Evolutionary conservation across 345 rosid genomes (phyloP), one percentile per base, ranked within the genome.

Genomic region (Sisymbrium altissimum): DNA sequence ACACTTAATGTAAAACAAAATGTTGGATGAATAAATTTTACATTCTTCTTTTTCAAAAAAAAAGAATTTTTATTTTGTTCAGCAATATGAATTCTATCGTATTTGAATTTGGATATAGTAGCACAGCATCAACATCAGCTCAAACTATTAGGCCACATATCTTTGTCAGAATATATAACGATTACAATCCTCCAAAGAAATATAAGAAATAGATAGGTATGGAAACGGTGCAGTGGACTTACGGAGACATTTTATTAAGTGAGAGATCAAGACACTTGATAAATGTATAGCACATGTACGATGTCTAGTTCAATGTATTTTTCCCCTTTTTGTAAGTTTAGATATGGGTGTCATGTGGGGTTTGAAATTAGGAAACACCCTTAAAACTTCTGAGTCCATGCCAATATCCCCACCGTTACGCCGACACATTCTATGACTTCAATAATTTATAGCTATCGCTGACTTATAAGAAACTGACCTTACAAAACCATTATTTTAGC

Each of bases 331-430:
- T 38, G 40, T 15, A 48, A 38, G 30, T 25, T 52, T 39, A 25
- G 50, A 36, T 46, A 71, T 71, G 75, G 75, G 60, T 25, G 2
- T 49, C 75, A 48, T 27, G 74, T 59, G 74, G 58, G 30, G 38
- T 59, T 71, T 70, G 35, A 59, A 43, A n/a, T 70, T 45, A 14
- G 13, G 66, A 70, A 43, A 41, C 41, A 17, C 52, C 6, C 63
- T 68, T 69, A 2, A 17, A 55, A 53, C 30, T 35, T 55, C 19
- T 69, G 33, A 56, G 43, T 21, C 54, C 39, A 27, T 27, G 30
- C 35, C 33, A 19, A 29, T 41, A 27, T 7, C 50, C 52, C 52
- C 44, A 33, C 65, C 55, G 12, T 55, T 18, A 68, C 53, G 53
- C 39, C 1, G 14, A 44, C 36, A 46, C 19, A 15, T 35, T 23